Percentiles rank a stretch among this genome's conserved stretches.
phyloP scores from a whole-genome alignment of 768 basidiomycete species.

The Pulveroboletus ravenelii region DNA sequence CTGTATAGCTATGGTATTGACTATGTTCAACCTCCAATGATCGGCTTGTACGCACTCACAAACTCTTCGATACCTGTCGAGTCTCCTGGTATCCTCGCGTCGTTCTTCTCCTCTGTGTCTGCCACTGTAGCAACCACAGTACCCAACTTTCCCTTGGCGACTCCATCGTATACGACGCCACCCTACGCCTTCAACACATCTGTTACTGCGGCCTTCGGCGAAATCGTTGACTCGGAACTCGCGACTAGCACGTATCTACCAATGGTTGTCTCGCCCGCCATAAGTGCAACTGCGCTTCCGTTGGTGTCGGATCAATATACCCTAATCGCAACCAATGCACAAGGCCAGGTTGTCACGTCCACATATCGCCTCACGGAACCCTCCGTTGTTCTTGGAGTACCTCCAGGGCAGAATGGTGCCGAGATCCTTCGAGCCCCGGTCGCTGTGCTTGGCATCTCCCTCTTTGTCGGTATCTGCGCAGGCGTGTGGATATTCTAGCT shows the following conservation, averaged over 20 bases:
- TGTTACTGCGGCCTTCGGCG: constrained; percentile 48
- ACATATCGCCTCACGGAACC: constrained; percentile 45
- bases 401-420: constrained; percentile 50
- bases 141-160: constrained; percentile 65
- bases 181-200: constrained; percentile 69
- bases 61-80: constrained; percentile 43
- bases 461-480: constrained; percentile 10
- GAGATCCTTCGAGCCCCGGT: constrained; percentile 6
- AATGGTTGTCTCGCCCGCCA: constrained; percentile 40
- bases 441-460: constrained; percentile 6
- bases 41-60: constrained; percentile 65
- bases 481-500: constrained; percentile 16
- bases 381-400: constrained; percentile 55
- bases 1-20: constrained; percentile 65
- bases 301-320: constrained; percentile 51
- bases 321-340: constrained; percentile 50
- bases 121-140: constrained; percentile 64
- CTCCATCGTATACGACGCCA: constrained; percentile 60
- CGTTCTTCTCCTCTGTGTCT: constrained; percentile 56
- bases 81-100: constrained; percentile 38
- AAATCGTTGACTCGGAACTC: constrained; percentile 55
- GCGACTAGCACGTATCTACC: constrained; percentile 70
- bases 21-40: constrained; percentile 65
- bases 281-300: constrained; percentile 54
- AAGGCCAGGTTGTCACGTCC: constrained; percentile 50